Conservation (phyloP, 768 basidiomycete species). For the Pleurotus salmoneostramineus region DNA sequence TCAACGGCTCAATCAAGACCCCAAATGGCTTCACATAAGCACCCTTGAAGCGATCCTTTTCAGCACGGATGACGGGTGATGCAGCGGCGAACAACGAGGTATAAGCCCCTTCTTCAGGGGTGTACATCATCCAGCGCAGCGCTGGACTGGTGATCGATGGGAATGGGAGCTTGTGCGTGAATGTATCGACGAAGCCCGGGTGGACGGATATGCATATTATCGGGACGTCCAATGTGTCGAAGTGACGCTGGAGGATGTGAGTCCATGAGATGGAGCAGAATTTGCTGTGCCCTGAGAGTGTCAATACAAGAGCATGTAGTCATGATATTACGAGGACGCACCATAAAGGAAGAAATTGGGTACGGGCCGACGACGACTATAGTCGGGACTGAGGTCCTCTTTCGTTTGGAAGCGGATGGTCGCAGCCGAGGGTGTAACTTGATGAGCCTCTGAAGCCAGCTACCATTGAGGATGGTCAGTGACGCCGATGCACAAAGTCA, state of each 20-base stretch:
- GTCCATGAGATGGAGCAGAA: slow-evolving; percentile 41
- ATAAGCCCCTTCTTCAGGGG: slow-evolving; percentile 29
- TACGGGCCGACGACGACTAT: slow-evolving; percentile 14
- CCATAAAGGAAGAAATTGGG: slow-evolving; percentile 15
- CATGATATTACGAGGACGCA: background rate
- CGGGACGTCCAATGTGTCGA: slow-evolving; percentile 24
- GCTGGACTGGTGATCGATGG: slow-evolving; percentile 16
- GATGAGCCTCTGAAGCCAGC: slow-evolving; percentile 26
- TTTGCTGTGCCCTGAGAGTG: slow-evolving; percentile 37
- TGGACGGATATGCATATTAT: slow-evolving; percentile 29
- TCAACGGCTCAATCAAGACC: slow-evolving; percentile 18
- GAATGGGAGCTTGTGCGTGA: slow-evolving; percentile 17
- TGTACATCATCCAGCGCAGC: slow-evolving; percentile 21
- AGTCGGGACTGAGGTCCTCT: slow-evolving; percentile 24
- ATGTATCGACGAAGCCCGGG: slow-evolving; percentile 31
- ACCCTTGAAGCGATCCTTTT: slow-evolving; percentile 30
- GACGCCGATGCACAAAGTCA: background rate
- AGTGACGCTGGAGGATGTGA: slow-evolving; percentile 39
- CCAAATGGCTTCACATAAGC: slow-evolving; percentile 33
- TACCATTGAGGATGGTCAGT: slow-evolving; percentile 6
- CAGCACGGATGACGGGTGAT: slow-evolving; percentile 24
- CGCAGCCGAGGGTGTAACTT: slow-evolving; percentile 12
- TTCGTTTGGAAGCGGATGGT: slow-evolving; percentile 22
- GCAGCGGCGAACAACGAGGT: slow-evolving; percentile 37
- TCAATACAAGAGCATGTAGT: slow-evolving; percentile 16